Conservation (phyloP, 2,329 filamentous ascomycete genomes). For the Alternaria sp. region DNA sequence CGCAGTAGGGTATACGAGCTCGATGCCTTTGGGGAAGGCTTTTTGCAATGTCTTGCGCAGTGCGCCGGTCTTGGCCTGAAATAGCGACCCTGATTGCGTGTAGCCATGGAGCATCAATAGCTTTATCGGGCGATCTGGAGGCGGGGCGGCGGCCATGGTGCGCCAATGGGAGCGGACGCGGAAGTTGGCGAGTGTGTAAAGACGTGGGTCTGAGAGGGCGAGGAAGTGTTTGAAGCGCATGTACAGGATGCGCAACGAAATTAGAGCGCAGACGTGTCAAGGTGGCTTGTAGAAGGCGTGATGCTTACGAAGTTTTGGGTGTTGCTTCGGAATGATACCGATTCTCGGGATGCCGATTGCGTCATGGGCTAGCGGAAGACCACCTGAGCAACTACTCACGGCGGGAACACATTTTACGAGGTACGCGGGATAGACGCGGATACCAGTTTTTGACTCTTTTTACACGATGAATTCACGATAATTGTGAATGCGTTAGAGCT, state of each 20-base stretch:
- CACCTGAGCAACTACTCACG: background rate
- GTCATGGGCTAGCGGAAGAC: constrained; percentile 2
- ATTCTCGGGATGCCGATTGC: constrained; percentile 9
- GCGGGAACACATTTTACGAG: background rate
- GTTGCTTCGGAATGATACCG: constrained; percentile 7
- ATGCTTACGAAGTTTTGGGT: background rate
- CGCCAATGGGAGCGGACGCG: constrained; percentile 23
- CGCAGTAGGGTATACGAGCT: constrained; percentile 56
- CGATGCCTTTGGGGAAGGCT: constrained; percentile 64
- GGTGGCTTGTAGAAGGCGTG: background rate
- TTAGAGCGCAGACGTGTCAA: background rate
- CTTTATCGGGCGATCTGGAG: constrained; percentile 48
- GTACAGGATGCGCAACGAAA: background rate
- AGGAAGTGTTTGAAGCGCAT: constrained; percentile 10
- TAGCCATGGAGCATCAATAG: constrained; percentile 69
- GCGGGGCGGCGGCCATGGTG: constrained; percentile 41
- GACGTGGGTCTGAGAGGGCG: constrained; percentile 7
- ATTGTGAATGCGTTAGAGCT: background rate
- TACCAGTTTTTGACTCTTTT: no score
- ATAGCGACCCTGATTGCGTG: constrained; percentile 86
- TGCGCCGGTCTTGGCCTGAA: constrained; percentile 87
- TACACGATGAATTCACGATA: background rate
- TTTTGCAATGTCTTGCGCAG: constrained; percentile 82
- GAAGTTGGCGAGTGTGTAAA: constrained; percentile 20
- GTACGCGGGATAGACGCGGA: background rate